Base-by-base conservation (phyloP, 352 stramenopile species). In the Blastocystis sp. region DNA sequence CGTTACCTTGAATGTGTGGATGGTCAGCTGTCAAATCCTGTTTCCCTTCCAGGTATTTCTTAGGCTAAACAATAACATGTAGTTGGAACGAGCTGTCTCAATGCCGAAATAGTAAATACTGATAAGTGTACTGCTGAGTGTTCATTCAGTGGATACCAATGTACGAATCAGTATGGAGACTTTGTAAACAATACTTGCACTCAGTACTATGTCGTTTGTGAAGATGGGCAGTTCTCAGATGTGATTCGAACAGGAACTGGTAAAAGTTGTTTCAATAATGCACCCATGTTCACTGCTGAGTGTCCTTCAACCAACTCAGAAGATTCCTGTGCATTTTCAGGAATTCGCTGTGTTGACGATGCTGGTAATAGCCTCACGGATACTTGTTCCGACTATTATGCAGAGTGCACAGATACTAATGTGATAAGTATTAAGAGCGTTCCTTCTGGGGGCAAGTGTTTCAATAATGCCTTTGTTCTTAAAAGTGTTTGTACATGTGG, bases 101-200 rank as follows among this genome's bases (percentile, higher is more conserved):
- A 88, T 27, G 62, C 42, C 48, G 77, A 88, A n/a, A 81, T 88
- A 37, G 77, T 88, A 33, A 40, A n/a, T 35, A 33, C 37, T 17
- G 9, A 11, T n/a, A 3, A 19, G 15, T 88, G 77, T 53, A 40
- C 33, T 5, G 40, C 54, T 0, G 59, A 35, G 6, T 88, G 77
- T 27, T 77, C 77, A 33, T 88, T 70, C 9, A 77, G 62, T 48
- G 77, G 77, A 27, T 88, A 75, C 33, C 58, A 48, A 24, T 88
- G 77, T 70, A 57, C 68, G 5, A 88, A 88, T 37, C 58, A 30
- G 15, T 73, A 62, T 24, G 53, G 77, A 27, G 27, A 37, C 58
- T 15, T 48, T 11, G 57, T 88, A 19, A 88, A 57, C 9, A 40
- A 88, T 19, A 19, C 33, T 3, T 88, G 77, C 24, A 88, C 77